Percentiles rank a stretch among this genome's conserved stretches.
Conservation (phyloP, 768 basidiomycete species). For the Kwoniella europaea region DNA sequence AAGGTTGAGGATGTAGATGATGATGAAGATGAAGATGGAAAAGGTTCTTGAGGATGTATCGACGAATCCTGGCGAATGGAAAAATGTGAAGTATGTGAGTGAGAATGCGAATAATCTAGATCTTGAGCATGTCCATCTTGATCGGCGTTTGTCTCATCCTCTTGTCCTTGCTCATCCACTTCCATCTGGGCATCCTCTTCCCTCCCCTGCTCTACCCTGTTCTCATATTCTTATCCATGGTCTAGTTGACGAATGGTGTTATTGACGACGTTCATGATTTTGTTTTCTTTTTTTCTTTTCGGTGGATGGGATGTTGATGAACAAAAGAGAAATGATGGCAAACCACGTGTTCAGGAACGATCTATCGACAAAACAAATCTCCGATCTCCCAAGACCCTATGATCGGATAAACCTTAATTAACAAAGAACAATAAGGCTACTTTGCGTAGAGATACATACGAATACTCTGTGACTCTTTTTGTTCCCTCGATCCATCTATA, state of each 20-base stretch:
- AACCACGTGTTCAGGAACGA: constrained; percentile 12
- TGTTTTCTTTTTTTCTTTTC: neutral
- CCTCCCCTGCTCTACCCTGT: neutral
- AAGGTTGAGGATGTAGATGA: neutral
- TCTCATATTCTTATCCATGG: neutral
- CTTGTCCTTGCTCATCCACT: neutral
- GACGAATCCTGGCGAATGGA: neutral
- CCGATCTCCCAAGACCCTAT: neutral
- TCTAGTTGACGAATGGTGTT: neutral
- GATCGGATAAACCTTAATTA: neutral
- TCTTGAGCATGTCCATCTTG: neutral
- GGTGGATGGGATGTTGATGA: neutral
- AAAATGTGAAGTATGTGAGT: neutral
- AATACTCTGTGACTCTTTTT: neutral
- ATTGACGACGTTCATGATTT: neutral
- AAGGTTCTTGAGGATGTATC: neutral
- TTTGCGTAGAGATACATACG: no score
- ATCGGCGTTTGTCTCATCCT: neutral
- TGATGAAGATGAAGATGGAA: neutral
- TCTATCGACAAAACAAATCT: constrained; percentile 1
- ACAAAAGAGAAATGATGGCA: constrained; percentile 12
- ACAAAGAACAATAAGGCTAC: constrained; percentile 4
- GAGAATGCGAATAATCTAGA: neutral
- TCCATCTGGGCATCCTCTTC: neutral
- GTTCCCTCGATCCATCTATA: neutral